A percentile compares a stretch with the other conserved stretches of the same genome.
Conservation (phyloP, 345 rosid genomes). For the Turritis glabra region DNA sequence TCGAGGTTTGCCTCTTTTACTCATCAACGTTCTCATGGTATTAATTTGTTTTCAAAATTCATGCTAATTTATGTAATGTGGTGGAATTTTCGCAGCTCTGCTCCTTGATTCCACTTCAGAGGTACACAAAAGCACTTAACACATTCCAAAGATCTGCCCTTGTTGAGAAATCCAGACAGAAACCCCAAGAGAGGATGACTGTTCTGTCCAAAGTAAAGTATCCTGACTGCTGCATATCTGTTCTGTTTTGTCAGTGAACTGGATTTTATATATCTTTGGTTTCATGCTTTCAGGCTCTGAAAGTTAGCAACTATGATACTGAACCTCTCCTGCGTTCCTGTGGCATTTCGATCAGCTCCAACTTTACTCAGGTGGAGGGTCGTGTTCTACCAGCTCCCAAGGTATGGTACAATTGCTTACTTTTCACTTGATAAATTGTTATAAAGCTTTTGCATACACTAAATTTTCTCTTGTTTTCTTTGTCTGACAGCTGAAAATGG, state of each 20-base stretch:
- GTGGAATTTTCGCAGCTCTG: conserved; percentile 55
- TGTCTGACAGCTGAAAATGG: conserved; percentile 64
- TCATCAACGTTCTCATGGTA: background rate
- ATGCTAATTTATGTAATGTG: conserved; percentile 3
- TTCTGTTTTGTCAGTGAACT: background rate
- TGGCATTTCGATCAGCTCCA: conserved; percentile 64
- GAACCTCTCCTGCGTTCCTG: conserved; percentile 81
- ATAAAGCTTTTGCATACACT: background rate
- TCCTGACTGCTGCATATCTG: background rate
- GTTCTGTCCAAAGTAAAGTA: conserved; percentile 62
- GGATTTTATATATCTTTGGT: conserved; percentile 5
- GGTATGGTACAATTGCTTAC: conserved; percentile 41
- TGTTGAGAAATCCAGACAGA: conserved; percentile 93
- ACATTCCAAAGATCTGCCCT: conserved; percentile 77
- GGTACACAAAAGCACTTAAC: conserved; percentile 81
- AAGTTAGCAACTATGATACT: conserved; percentile 60
- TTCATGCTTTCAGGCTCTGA: conserved; percentile 55
- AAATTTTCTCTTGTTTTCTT: background rate
- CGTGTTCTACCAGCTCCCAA: conserved; percentile 80
- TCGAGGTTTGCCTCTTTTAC: conserved; percentile 42
- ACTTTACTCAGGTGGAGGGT: conserved; percentile 77
- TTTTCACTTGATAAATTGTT: background rate
- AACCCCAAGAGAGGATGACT: conserved; percentile 89
- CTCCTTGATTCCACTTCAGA: conserved; percentile 76
- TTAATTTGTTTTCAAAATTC: background rate